Evolutionary conservation across 768 basidiomycete species (phyloP), one percentile per base, ranked within the genome.

Genomic region (Tubosaeta sp.): DNA sequence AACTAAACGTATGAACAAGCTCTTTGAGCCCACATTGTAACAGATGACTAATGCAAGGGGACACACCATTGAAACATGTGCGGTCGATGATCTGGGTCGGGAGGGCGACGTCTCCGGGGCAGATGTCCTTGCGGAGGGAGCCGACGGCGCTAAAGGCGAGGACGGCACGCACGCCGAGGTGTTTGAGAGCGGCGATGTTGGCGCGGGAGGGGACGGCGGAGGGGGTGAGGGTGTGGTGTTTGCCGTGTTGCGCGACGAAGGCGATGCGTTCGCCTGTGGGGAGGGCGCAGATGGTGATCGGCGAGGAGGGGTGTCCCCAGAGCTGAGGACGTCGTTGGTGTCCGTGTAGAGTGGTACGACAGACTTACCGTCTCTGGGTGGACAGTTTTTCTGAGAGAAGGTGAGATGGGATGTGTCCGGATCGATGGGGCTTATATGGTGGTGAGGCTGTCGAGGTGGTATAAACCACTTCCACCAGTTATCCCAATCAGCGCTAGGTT

Each of bases 101-200:
- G 39, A 98, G 81, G 48, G 82, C 77, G 69, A 97, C 93, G 54
- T 92, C 84, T 25, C 95, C 94, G 0, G 94, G 94, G 31, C 82
- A 68, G 69, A 97, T 91, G 63, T 97, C 93, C 67, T 99, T 95
- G 39, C 92, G 82, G 11, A 99, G 79, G 9, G 91, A 94, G 26
- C 95, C 95, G 42, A 98, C 95, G 14, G 95, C 95, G 34, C 88
- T 90, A 78, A 98, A 98, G 7, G 94, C 93, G 58, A 98, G 76
- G 66, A 98, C 82, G 45, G 84, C 89, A 57, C 85, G 82, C 8
- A 93, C 89, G 38, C 95, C 95, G 59, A 98, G 78, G 38, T 83
- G 85, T 71, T 97, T 97, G 64, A 97, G 79, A 0, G 95, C 95
- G 27, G 95, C 88, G 63, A 97, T 93, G 78, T 97, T 99, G 57